Conservation (phyloP, 768 basidiomycete genomes). For the Mycena vulgaris region DNA sequence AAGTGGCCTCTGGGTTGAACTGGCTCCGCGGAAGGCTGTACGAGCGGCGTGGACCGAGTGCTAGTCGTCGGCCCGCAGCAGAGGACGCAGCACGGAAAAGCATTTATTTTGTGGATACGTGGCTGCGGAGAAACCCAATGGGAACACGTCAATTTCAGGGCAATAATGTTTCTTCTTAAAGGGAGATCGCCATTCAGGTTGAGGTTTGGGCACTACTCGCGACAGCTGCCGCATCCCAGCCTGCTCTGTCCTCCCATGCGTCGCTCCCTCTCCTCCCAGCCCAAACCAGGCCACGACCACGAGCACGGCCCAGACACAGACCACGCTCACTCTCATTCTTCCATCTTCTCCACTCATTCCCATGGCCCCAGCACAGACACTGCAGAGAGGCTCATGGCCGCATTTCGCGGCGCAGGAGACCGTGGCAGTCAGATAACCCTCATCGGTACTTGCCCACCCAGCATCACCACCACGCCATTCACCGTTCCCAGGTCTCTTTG, state of each 20-base stretch:
- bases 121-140: background rate
- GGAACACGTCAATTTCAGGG: too few relatives aligned
- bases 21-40: background rate
- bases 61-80: slow-evolving; percentile 9
- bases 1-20: slow-evolving; percentile 45
- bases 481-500: slow-evolving; percentile 42
- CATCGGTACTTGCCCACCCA: slow-evolving; percentile 57
- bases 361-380: slow-evolving; percentile 64
- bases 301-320: slow-evolving; percentile 51
- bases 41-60: background rate
- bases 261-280: slow-evolving; percentile 22
- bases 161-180: too few relatives aligned
- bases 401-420: slow-evolving; percentile 79
- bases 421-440: slow-evolving; percentile 88
- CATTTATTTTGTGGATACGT: too few relatives aligned
- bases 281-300: slow-evolving; percentile 40
- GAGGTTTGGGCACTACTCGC: too few relatives aligned
- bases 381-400: slow-evolving; percentile 78
- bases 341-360: slow-evolving; percentile 49
- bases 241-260: slow-evolving; percentile 2
- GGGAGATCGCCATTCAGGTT: too few relatives aligned
- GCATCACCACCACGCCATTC: background rate
- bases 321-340: slow-evolving; percentile 35
- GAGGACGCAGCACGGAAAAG: background rate
- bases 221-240: background rate